A percentile compares a stretch with the other conserved stretches of the same genome.
Conservation (phyloP, 1,139 yeast species). For the Lizanozyma gosingica region DNA sequence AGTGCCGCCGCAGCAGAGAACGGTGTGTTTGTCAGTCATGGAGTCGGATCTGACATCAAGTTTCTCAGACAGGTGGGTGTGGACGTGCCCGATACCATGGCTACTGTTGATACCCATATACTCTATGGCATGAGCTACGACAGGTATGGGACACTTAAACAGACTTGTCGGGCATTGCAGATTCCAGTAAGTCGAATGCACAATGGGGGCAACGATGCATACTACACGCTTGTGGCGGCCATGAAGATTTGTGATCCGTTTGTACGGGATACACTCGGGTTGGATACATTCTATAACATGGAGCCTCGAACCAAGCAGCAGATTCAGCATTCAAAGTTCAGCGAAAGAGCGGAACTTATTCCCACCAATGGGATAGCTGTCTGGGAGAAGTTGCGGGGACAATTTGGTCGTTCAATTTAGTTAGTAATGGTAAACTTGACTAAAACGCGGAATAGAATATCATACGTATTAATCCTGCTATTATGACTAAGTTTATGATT, state of each 20-base stretch:
- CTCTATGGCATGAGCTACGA: constrained; percentile 12
- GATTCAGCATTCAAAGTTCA: not conserved
- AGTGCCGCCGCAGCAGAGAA: constrained; percentile 6
- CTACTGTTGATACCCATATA: constrained; percentile 13
- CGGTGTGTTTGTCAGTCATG: constrained; percentile 57
- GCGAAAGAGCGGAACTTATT: not conserved
- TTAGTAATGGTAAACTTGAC: no score
- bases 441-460: no score
- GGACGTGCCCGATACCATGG: constrained; percentile 26
- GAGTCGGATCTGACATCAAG: constrained; percentile 49
- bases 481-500: no score
- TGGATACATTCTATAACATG: not conserved
- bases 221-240: constrained; percentile 50
- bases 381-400: no score
- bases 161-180: constrained; percentile 2
- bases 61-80: constrained; percentile 45
- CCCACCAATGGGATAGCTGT: not conserved
- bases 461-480: no score
- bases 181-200: constrained; percentile 35
- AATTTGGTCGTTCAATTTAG: no score
- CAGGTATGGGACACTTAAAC: constrained; percentile 3
- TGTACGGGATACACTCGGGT: constrained; percentile 5
- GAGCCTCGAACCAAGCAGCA: not conserved
- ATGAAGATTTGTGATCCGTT: constrained; percentile 47
- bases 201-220: constrained; percentile 82